A percentile compares a stretch with the other conserved stretches of the same genome.
phyloP scores from a whole-genome alignment of 2,329 filamentous ascomycete species.

The Ophiostoma populinum region DNA sequence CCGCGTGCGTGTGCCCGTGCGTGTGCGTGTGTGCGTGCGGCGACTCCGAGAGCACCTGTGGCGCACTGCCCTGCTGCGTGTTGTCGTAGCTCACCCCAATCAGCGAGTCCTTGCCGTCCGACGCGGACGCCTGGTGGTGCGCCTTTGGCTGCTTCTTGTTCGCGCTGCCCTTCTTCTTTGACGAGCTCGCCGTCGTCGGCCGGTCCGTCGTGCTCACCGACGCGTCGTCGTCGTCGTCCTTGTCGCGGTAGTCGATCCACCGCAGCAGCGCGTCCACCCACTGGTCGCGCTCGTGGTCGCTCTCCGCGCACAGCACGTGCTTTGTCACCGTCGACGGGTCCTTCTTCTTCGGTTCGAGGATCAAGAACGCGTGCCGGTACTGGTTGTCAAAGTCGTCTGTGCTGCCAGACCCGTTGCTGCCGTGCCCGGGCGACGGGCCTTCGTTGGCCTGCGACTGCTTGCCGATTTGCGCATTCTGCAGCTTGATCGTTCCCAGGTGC shows the following conservation, averaged over 20 bases:
- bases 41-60: constrained; percentile 10
- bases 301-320: constrained; percentile 91
- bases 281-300: constrained; percentile 74
- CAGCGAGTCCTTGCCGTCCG: constrained; percentile 23
- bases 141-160: constrained; percentile 26
- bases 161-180: constrained; percentile 25
- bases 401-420: constrained; percentile 15
- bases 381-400: constrained; percentile 77
- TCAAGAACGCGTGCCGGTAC: constrained; percentile 89
- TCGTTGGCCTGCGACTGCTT: constrained; percentile 59
- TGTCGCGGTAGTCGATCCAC: constrained; percentile 65
- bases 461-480: constrained; percentile 80
- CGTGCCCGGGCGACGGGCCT: constrained; percentile 43
- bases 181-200: constrained; percentile 20
- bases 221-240: constrained; percentile 32
- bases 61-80: constrained; percentile 31
- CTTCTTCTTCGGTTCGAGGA: constrained; percentile 91
- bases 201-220: constrained; percentile 20
- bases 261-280: constrained; percentile 86
- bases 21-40: neutral
- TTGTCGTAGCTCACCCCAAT: constrained; percentile 43
- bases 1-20: too few species aligned
- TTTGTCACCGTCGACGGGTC: constrained; percentile 76
- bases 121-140: constrained; percentile 10
- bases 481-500: constrained; percentile 83